A percentile compares a stretch with the other conserved stretches of the same genome.
These are phyloP conservation scores for Platanus orientalis DNA, from an alignment of 164 flowering plant genomes.

Conservation along the genomic window DNA sequence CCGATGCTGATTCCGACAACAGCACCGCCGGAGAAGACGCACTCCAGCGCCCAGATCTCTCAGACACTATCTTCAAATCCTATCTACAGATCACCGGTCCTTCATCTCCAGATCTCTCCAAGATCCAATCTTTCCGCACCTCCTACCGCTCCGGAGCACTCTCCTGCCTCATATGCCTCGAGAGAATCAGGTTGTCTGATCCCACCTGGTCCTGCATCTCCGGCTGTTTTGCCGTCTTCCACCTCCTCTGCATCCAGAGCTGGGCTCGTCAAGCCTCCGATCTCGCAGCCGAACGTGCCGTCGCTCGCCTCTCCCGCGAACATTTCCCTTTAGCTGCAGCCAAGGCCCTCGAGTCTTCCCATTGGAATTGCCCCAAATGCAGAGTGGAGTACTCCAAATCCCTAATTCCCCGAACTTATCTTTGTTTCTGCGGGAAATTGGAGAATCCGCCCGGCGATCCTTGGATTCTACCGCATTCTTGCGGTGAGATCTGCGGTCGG, in stretches of 20 bases:
- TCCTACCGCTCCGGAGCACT: conserved; percentile 76
- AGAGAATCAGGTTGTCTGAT: conserved; percentile 55
- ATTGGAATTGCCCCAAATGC: conserved; percentile 94
- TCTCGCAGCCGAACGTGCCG: conserved; percentile 58
- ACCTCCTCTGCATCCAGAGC: conserved; percentile 78
- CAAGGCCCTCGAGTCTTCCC: conserved; percentile 28
- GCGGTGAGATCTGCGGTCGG: conserved; percentile 79
- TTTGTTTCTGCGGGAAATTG: conserved; percentile 78
- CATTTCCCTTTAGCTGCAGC: conserved; percentile 42
- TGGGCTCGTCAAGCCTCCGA: conserved; percentile 89
- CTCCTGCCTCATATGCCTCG: conserved; percentile 92
- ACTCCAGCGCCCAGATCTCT: conserved; percentile 47
- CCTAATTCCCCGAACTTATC: conserved; percentile 50
- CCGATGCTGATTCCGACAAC: conserved; percentile 44
- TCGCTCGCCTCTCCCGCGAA: conserved; percentile 43
- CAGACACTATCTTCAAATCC: conserved; percentile 60
- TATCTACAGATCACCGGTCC: conserved; percentile 49
- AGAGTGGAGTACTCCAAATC: conserved; percentile 56
- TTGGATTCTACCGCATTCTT: conserved; percentile 91
- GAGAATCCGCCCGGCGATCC: conserved; percentile 74
- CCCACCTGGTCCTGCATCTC: conserved; percentile 85
- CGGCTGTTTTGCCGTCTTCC: conserved; percentile 77
- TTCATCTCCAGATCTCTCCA: conserved; percentile 56
- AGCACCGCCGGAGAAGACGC: conserved; percentile 8
- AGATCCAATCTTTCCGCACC: conserved; percentile 76